Percentiles rank a stretch among this genome's conserved stretches.
These are phyloP conservation scores for Heliosperma pusillum DNA, from an alignment of 148 eudicot genomes.

Conservation along the genomic window DNA sequence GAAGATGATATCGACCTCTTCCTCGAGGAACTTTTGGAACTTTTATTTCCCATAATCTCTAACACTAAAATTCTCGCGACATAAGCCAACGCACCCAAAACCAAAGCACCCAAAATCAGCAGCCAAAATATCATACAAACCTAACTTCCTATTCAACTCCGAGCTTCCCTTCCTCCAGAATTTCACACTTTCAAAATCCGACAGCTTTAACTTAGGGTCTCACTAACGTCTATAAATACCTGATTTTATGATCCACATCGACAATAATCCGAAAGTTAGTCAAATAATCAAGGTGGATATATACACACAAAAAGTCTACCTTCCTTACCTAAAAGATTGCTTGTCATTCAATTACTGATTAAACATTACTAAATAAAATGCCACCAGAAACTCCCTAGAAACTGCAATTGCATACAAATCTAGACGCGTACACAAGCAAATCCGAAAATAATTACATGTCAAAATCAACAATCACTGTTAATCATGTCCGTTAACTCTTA, in stretches of 20 bases:
- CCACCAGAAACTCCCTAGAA: slow-evolving; percentile 22
- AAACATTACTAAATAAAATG: not conserved
- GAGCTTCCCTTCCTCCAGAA: not conserved
- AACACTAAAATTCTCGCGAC: slow-evolving; percentile 4
- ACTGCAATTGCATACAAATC: slow-evolving; percentile 1
- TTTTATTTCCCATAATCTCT: slow-evolving; percentile 48
- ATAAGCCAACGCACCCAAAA: slow-evolving; percentile 28
- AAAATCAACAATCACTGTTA: slow-evolving; percentile 15
- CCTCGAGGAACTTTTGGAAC: slow-evolving; percentile 40
- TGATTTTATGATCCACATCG: not conserved
- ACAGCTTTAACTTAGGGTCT: not conserved
- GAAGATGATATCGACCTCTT: slow-evolving; percentile 28
- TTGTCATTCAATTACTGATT: not conserved
- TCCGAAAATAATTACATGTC: slow-evolving; percentile 17
- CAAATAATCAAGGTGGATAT: slow-evolving; percentile 17
- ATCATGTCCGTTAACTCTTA: not conserved
- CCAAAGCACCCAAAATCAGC: slow-evolving; percentile 23
- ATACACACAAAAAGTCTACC: slow-evolving; percentile 17
- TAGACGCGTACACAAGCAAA: slow-evolving; percentile 18
- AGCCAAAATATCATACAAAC: slow-evolving; percentile 34
- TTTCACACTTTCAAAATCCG: not conserved
- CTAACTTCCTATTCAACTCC: not conserved
- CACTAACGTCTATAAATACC: slow-evolving; percentile 2
- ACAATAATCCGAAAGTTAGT: slow-evolving; percentile 2
- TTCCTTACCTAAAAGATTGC: slow-evolving; percentile 32